Percentiles rank a stretch among this genome's conserved stretches.
Conservation (phyloP, 2,329 filamentous ascomycete genomes). For the Anthostomella pinea region DNA sequence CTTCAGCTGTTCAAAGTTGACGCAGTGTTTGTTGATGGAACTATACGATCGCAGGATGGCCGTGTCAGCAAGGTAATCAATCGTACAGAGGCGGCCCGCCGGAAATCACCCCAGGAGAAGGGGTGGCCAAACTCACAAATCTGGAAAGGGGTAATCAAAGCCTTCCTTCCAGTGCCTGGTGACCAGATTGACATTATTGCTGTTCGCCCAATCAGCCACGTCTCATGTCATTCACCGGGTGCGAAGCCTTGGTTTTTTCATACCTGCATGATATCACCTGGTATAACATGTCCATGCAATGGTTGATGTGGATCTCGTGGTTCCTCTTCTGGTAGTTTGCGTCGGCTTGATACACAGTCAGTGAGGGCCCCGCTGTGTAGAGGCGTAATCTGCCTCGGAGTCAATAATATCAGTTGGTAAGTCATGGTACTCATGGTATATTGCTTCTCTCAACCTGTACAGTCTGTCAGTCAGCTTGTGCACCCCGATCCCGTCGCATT, state of each 20-base stretch:
- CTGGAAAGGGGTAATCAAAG: background rate
- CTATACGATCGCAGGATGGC: background rate
- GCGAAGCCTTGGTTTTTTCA: background rate
- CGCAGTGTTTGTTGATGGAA: slow-evolving; percentile 1
- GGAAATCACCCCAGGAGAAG: background rate
- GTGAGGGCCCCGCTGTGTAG: too few relatives aligned
- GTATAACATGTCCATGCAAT: background rate
- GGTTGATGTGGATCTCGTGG: slow-evolving; percentile 1
- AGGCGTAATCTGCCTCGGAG: background rate
- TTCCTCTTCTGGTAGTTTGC: background rate
- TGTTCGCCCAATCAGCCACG: background rate
- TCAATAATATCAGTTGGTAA: background rate
- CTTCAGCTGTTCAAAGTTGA: background rate
- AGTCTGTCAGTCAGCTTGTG: too few relatives aligned
- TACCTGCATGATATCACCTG: background rate
- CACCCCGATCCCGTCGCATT: too few relatives aligned
- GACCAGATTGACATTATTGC: slow-evolving; percentile 1
- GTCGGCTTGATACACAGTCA: background rate
- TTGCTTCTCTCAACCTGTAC: background rate
- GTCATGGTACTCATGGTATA: background rate
- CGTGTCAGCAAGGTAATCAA: background rate
- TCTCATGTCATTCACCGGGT: background rate
- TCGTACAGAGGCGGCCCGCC: background rate
- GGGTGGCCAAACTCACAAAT: background rate
- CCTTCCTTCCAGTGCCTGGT: background rate